phyloP scores from a whole-genome alignment of 2,329 filamentous ascomycete species.

The Calonectria henricotiae region DNA sequence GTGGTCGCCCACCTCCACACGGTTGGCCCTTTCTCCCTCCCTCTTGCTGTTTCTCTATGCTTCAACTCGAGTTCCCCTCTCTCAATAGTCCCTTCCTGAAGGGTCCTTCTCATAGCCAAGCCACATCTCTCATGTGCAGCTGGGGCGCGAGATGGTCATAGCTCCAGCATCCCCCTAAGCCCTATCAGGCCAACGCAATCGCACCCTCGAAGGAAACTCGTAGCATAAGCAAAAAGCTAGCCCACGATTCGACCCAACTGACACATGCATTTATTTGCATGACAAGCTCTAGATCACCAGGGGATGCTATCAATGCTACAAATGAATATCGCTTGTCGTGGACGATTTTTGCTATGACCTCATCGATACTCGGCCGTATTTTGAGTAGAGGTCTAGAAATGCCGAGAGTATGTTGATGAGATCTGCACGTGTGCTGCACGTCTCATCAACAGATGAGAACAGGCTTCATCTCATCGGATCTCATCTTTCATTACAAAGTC shows the following conservation, averaged over 20 bases:
- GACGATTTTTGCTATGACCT: conserved; percentile 31
- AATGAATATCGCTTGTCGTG: conserved; percentile 42
- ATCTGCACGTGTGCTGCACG: conserved; percentile 13
- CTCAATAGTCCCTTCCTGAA: not conserved
- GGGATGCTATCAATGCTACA: conserved; percentile 34
- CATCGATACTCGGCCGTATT: conserved; percentile 25
- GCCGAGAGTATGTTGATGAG: conserved; percentile 4
- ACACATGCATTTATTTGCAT: conserved; percentile 47
- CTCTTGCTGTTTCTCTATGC: conserved; percentile 18
- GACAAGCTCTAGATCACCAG: conserved; percentile 35
- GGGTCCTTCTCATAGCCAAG: conserved; percentile 16
- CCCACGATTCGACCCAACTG: conserved; percentile 38
- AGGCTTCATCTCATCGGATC: conserved; percentile 11
- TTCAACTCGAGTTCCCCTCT: not conserved
- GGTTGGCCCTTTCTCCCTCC: not conserved
- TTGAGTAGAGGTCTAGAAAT: not conserved
- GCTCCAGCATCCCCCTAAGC: conserved; percentile 51
- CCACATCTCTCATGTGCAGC: conserved; percentile 50
- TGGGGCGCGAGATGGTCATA: conserved; percentile 51
- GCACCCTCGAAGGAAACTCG: conserved; percentile 34
- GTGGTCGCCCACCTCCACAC: conserved; percentile 35
- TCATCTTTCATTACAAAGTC: not conserved
- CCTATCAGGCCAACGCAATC: conserved; percentile 45
- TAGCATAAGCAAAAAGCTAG: conserved; percentile 33
- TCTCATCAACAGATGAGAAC: conserved; percentile 22